phyloP scores from a whole-genome alignment of 176 grass and related monocot species.

The Ampelocalamus luodianensis region DNA sequence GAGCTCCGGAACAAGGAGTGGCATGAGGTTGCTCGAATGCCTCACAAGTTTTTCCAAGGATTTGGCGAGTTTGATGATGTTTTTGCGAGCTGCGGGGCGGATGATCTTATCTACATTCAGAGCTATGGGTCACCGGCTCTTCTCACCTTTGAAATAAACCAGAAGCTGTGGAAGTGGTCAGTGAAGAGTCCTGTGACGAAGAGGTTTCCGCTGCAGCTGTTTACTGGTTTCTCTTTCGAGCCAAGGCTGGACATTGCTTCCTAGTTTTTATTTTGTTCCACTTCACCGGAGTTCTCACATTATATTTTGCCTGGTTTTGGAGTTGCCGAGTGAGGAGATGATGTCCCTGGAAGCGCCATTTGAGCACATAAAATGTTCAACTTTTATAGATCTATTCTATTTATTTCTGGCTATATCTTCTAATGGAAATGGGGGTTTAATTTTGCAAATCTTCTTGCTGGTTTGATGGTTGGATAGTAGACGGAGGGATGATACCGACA shows the following conservation, averaged over 20 bases:
- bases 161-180: constrained; percentile 87
- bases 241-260: constrained; percentile 77
- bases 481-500: constrained; percentile 2
- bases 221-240: constrained; percentile 87
- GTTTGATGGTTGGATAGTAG: constrained; percentile 30
- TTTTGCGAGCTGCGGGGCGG: constrained; percentile 78
- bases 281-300: constrained; percentile 24
- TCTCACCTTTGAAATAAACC: constrained; percentile 74
- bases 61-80: constrained; percentile 90
- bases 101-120: constrained; percentile 87
- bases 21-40: constrained; percentile 81
- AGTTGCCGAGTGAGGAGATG: constrained; percentile 37
- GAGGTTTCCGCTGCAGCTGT: constrained; percentile 90
- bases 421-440: constrained; percentile 28
- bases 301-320: constrained; percentile 37
- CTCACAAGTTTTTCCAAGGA: constrained; percentile 88
- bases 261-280: constrained; percentile 48
- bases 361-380: constrained; percentile 27
- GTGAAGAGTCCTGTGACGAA: constrained; percentile 80
- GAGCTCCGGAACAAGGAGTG: constrained; percentile 71
- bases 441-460: constrained; percentile 6
- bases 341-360: constrained; percentile 35
- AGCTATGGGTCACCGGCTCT: constrained; percentile 83
- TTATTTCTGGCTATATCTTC: constrained; percentile 53
- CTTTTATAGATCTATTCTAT: constrained; percentile 51